Evolutionary conservation across 2,329 filamentous ascomycete genomes (phyloP), one percentile per base, ranked within the genome.

Genomic region (Fusarium guadeloupense): DNA sequence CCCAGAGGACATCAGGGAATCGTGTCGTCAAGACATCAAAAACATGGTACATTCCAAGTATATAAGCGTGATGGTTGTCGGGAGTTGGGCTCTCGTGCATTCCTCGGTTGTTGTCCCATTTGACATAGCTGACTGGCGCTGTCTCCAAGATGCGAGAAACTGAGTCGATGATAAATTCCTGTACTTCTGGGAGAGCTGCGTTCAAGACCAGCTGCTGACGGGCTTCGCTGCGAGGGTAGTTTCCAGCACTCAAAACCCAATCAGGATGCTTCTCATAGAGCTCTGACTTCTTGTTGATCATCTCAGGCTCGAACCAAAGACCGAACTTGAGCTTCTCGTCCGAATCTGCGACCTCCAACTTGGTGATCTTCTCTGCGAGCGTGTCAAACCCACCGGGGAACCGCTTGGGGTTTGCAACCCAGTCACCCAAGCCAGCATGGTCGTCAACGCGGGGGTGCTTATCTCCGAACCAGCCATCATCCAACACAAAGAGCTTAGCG

Each of bases 31-130:
- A 75, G 1, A 78, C 81, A 33, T 87, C 80, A 42, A 89, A 85
- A 8, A 89, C 85, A 43, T 75, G 81, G 70, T 89, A 89, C 46
- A 89, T 71, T 5, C 87, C 87, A 0, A 89, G 75, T 66, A 89
- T 88, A 71, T 89, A 89, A 2, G 77, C 73, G 68, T 89, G 85
- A 62, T 82, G 75, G 7, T 79, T 81, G 1, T 79, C 77, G 0
- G 86, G 85, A 0, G 77, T 78, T 0, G 85, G 74, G 39, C 79
- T 80, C 71, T 89, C 86, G 67, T 89, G 85, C 38, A 88, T 85
- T 1, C 81, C 86, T 6, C 87, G 77, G 72, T 89, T 89, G 71
- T 88, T 87, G 62, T 89, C 87, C 87, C 86, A 89, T 63, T 89
- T 89, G 57, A 89, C 80, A 57, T 89, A 89, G 9, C 75, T 73